Evolutionary conservation across 2,329 filamentous ascomycete genomes (phyloP).

Genomic region (Trichocomaceae sp.): DNA sequence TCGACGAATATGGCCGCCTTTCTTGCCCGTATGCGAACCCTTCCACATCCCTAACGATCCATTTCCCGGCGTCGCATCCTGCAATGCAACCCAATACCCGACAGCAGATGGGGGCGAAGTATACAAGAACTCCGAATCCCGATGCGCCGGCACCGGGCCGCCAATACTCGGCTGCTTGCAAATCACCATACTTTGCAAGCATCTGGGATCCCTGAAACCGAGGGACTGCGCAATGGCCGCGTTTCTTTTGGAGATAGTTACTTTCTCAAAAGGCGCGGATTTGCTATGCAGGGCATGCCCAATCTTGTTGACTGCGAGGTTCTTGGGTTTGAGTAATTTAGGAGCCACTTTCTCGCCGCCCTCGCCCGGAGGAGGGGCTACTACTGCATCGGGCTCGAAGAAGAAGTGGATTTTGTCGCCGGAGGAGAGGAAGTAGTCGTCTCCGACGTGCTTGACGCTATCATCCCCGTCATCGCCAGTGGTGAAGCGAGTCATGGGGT

Average conservation of each 20-base stretch:
- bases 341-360: constrained; percentile 47
- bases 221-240: constrained; percentile 62
- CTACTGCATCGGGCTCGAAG: constrained; percentile 90
- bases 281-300: constrained; percentile 69
- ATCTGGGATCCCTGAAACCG: constrained; percentile 67
- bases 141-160: constrained; percentile 81
- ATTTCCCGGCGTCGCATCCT: constrained; percentile 81
- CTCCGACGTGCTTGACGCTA: constrained; percentile 66
- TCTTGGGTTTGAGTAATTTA: constrained; percentile 67
- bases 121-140: constrained; percentile 88
- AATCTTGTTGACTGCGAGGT: constrained; percentile 82
- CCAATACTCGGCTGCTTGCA: constrained; percentile 98
- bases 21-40: constrained; percentile 59
- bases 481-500: constrained; percentile 90
- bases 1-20: constrained; percentile 60
- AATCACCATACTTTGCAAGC: constrained; percentile 94
- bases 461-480: constrained; percentile 60
- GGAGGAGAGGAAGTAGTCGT: constrained; percentile 85
- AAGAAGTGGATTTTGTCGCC: constrained; percentile 95
- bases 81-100: constrained; percentile 95
- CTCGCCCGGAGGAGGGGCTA: constrained; percentile 16
- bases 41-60: constrained; percentile 82
- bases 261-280: constrained; percentile 57
- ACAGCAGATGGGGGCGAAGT: constrained; percentile 83
- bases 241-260: constrained; percentile 45